phyloP scores from a whole-genome alignment of 2,329 filamentous ascomycete genomes.

The Exophiala xenobiotica region DNA sequence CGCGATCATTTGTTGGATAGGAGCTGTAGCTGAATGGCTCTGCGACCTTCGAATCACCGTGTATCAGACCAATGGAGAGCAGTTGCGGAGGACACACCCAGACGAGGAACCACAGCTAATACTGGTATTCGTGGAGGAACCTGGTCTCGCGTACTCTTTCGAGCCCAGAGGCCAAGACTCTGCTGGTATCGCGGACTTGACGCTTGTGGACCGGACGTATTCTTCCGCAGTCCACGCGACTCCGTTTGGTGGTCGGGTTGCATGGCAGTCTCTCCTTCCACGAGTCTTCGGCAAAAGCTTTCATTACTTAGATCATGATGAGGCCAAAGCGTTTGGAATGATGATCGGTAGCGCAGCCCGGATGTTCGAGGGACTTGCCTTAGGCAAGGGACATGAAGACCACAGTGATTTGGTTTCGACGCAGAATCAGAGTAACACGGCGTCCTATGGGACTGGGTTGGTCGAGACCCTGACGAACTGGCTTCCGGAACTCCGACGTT shows the following conservation, averaged over 20 bases:
- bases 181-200: conserved; percentile 8
- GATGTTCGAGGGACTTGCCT: conserved; percentile 25
- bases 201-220: conserved; percentile 16
- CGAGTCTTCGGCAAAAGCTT: conserved; percentile 29
- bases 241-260: conserved; percentile 25
- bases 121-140: conserved; percentile 19
- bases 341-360: conserved; percentile 27
- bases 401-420: conserved; percentile 21
- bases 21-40: conserved; percentile 27
- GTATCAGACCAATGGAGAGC: conserved; percentile 12
- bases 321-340: conserved; percentile 22
- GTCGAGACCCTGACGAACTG: conserved; percentile 26
- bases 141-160: conserved; percentile 16
- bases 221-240: conserved; percentile 20
- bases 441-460: conserved; percentile 22
- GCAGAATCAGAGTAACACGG: conserved; percentile 24
- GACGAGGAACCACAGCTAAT: conserved; percentile 20
- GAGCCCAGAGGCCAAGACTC: conserved; percentile 6
- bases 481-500: conserved; percentile 24
- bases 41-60: conserved; percentile 26
- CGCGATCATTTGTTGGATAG: conserved; percentile 27
- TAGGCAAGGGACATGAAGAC: conserved; percentile 23
- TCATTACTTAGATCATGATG: conserved; percentile 26
- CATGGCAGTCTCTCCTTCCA: conserved; percentile 27
- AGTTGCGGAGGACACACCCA: conserved; percentile 17